phyloP scores from a whole-genome alignment of 2,329 filamentous ascomycete species.

The Sordariomycetes sp. region DNA sequence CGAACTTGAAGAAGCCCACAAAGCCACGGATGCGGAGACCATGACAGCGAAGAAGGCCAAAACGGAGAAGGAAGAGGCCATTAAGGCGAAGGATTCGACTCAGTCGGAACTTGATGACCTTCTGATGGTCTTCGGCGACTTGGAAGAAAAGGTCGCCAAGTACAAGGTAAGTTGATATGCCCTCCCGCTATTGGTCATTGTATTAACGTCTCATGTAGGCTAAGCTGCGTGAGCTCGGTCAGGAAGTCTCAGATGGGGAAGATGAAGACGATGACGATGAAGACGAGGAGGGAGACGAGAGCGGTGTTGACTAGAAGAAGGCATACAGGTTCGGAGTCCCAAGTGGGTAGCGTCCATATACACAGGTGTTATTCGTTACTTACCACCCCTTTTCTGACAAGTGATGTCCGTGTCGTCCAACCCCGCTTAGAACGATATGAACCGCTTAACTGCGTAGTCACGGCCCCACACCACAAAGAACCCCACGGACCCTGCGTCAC shows the following conservation, averaged over 20 bases:
- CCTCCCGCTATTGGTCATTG: background rate
- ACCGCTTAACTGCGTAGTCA: too few relatives aligned
- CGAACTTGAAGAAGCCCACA: conserved; percentile 11
- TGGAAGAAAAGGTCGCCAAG: conserved; percentile 66
- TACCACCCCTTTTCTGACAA: too few relatives aligned
- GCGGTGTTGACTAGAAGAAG: conserved; percentile 7
- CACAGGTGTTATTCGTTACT: background rate
- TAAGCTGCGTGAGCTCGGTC: conserved; percentile 57
- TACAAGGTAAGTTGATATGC: conserved; percentile 55
- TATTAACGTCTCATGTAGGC: conserved; percentile 22
- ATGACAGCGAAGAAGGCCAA: conserved; percentile 16
- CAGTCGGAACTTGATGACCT: conserved; percentile 75
- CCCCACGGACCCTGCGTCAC: too few relatives aligned
- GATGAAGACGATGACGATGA: conserved; percentile 50
- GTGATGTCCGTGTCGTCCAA: too few relatives aligned
- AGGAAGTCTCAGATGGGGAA: conserved; percentile 68
- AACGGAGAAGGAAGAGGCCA: conserved; percentile 29
- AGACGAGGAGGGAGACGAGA: conserved; percentile 25
- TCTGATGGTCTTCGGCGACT: conserved; percentile 69
- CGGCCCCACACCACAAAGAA: too few relatives aligned
- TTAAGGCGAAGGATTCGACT: conserved; percentile 51
- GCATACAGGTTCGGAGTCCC: background rate
- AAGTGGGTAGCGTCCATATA: too few relatives aligned
- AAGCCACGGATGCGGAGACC: conserved; percentile 7
- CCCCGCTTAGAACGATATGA: too few relatives aligned